phyloP scores from a whole-genome alignment of 1,284 basidiomycete species.

The Apiotrichum akiyoshidainum region DNA sequence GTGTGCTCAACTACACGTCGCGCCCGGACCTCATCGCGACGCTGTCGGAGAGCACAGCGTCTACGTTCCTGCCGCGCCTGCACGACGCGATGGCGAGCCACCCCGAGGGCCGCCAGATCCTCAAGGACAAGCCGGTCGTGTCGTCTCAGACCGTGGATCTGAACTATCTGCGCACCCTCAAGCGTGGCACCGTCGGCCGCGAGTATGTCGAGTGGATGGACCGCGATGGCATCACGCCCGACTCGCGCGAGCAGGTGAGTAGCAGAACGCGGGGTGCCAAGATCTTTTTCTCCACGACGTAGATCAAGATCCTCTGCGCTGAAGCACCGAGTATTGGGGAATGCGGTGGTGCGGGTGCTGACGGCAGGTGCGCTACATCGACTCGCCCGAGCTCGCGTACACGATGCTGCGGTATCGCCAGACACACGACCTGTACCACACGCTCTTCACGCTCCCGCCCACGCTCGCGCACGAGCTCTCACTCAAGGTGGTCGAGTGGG shows the following conservation, averaged over 20 bases:
- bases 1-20: slow-evolving; percentile 69
- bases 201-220: slow-evolving; percentile 90
- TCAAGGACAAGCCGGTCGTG: slow-evolving; percentile 78
- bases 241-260: slow-evolving; percentile 83
- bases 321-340: too few species aligned
- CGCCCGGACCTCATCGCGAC: slow-evolving; percentile 84
- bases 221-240: slow-evolving; percentile 85
- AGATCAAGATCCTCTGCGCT: too few species aligned
- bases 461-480: slow-evolving; percentile 90
- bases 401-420: slow-evolving; percentile 98
- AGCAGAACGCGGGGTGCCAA: not conserved
- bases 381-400: slow-evolving; percentile 89
- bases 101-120: slow-evolving; percentile 73
- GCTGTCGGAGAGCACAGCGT: slow-evolving; percentile 83
- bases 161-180: slow-evolving; percentile 61
- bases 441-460: slow-evolving; percentile 80
- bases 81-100: slow-evolving; percentile 75
- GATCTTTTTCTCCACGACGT: not conserved
- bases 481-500: slow-evolving; percentile 91
- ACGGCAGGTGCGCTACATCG: slow-evolving; percentile 79
- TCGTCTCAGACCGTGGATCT: slow-evolving; percentile 76
- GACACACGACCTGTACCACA: slow-evolving; percentile 95
- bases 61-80: slow-evolving; percentile 72
- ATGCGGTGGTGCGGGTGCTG: too few species aligned
- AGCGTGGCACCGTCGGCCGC: slow-evolving; percentile 78